Percentiles rank a stretch among this genome's conserved stretches.
Evolutionary conservation across 73 alveolate genomes (phyloP).

Genomic region (Blepharisma japonicum): DNA sequence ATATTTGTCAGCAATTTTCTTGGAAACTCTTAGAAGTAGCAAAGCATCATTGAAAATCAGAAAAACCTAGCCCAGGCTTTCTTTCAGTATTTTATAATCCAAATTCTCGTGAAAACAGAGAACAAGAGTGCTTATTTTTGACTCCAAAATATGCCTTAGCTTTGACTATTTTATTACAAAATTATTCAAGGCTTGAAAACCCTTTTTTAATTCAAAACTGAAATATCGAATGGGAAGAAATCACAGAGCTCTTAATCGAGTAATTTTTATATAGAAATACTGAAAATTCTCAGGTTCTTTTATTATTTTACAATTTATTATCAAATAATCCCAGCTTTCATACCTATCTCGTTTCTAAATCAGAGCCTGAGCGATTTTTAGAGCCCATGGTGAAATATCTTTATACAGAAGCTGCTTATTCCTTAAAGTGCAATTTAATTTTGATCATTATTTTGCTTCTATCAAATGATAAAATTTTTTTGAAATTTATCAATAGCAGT

Average conservation of each 20-base stretch:
- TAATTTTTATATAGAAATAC: not conserved
- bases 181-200: not conserved
- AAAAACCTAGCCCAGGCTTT: not conserved
- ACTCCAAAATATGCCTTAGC: not conserved
- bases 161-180: not conserved
- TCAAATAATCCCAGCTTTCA: constrained; percentile 1
- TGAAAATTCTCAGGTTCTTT: not conserved
- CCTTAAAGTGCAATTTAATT: not conserved
- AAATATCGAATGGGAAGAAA: constrained; percentile 6
- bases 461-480: not conserved
- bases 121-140: too few species aligned
- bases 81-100: too few species aligned
- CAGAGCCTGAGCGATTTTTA: constrained; percentile 24
- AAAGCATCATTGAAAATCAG: not conserved
- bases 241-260: not conserved
- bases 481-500: constrained; percentile 1
- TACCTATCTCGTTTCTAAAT: not conserved
- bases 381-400: not conserved
- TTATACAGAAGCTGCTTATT: not conserved
- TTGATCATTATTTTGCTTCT: not conserved
- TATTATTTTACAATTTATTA: not conserved
- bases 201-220: constrained; percentile 13
- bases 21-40: not conserved
- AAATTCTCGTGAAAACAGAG: too few species aligned
- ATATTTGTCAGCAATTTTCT: not conserved